These are phyloP conservation scores for Plasmodium fragile DNA, from an alignment of 169 alveolate genomes.

Conservation along the genomic window DNA sequence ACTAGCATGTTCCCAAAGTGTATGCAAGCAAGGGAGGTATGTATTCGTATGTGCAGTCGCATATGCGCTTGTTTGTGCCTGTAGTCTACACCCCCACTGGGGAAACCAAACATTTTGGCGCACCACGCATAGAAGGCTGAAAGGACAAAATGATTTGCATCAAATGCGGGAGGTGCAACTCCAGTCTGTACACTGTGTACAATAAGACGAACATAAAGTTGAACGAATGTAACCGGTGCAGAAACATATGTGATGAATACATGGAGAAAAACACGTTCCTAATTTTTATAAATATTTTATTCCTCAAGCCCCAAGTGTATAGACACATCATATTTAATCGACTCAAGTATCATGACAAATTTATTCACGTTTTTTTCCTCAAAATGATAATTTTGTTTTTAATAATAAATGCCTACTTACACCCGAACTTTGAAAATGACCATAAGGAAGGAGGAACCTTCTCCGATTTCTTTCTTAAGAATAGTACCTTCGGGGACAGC, in stretches of 20 bases:
- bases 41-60: neutral
- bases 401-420: conserved; percentile 70
- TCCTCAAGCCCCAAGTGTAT: conserved; percentile 67
- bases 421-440: conserved; percentile 63
- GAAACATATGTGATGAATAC: conserved; percentile 69
- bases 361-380: conserved; percentile 46
- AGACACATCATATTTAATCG: conserved; percentile 70
- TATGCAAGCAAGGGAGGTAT: neutral
- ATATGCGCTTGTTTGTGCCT: neutral
- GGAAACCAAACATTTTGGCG: neutral
- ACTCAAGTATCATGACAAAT: conserved; percentile 45
- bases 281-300: conserved; percentile 56
- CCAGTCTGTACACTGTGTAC: conserved; percentile 50
- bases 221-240: conserved; percentile 58
- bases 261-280: conserved; percentile 51
- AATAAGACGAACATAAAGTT: conserved; percentile 63
- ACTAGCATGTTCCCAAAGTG: neutral
- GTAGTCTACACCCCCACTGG: neutral
- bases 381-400: conserved; percentile 50
- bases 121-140: neutral
- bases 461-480: conserved; percentile 10
- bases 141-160: conserved; percentile 42
- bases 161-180: conserved; percentile 66
- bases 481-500: conserved; percentile 24
- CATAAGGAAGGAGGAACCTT: neutral